Base-by-base conservation (phyloP, 345 rosid genomes). In the Brassica rapa region DNA sequence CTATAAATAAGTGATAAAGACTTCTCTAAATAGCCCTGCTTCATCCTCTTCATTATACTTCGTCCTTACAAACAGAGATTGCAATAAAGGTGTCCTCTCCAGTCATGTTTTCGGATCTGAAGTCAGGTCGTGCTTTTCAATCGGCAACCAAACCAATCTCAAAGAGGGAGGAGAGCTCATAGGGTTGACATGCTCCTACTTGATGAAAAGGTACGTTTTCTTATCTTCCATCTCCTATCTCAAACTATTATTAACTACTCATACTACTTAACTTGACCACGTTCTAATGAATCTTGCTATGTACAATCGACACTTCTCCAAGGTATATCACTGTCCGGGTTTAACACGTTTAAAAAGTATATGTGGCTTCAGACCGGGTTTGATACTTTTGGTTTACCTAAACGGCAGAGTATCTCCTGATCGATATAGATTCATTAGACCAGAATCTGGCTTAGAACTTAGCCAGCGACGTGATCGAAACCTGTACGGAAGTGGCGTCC, bases 361-460 rank as follows among this genome's bases (percentile, higher is more conserved):
- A 7, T 35, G 41, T 35, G 41, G 41, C 41, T 35, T 35, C 41
- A 35, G 41, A 35, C 41, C 14, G 96, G 98, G 9, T 94, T 94
- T 55, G 97, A 94, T 77, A n/a, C 98, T 1, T 85, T 92, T 11
- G 94, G 96, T 56, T 57, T 92, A 3, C 89, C 80, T 25, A 94
- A 90, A 97, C 94, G n/a, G 93, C 88, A 0, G 94, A 94, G 84
- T 94, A 94, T 80, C 82, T 94, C 81, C 97, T 92, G 74, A 92
- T 77, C 80, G 98, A 88, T 35, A 68, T 83, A 5, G 96, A 94
- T 77, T 89, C 93, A 0, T 71, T 92, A 72, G 97, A 90, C 86
- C 96, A 90, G 89, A 94, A 92, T 77, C 70, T 94, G 80, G 91
- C 96, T n/a, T 91, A 90, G 91, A 94, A 94, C 53, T 66, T 68